These are phyloP conservation scores for Biscutella laevigata DNA, from an alignment of 441 rosid genomes.

Conservation along the genomic window DNA sequence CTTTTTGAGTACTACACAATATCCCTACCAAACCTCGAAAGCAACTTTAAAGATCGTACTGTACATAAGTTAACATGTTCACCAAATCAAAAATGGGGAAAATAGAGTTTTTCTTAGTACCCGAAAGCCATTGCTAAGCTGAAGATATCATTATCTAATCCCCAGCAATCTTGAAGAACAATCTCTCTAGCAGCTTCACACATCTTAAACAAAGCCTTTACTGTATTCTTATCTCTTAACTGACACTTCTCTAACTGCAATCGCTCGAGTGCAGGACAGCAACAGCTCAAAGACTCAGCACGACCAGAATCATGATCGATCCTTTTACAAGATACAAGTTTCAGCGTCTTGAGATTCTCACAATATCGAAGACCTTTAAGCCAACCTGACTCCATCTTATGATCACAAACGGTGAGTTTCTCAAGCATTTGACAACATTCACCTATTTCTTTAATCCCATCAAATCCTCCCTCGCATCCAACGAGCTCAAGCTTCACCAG, in stretches of 20 bases:
- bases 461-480: slow-evolving; percentile 59
- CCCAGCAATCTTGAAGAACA: slow-evolving; percentile 60
- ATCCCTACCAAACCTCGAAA: too few relatives aligned
- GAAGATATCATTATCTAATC: slow-evolving; percentile 54
- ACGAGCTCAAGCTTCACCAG: slow-evolving; percentile 57
- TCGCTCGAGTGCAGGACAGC: slow-evolving; percentile 49
- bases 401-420: slow-evolving; percentile 50
- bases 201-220: slow-evolving; percentile 47
- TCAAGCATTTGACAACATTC: slow-evolving; percentile 66
- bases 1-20: background rate
- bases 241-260: slow-evolving; percentile 62
- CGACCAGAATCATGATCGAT: slow-evolving; percentile 38
- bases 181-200: slow-evolving; percentile 51
- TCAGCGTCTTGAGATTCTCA: slow-evolving; percentile 59
- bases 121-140: slow-evolving; percentile 39
- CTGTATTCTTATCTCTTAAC: slow-evolving; percentile 39
- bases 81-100: background rate
- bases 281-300: slow-evolving; percentile 35
- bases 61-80: background rate
- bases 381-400: slow-evolving; percentile 67
- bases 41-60: slow-evolving; percentile 1
- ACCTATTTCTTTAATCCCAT: slow-evolving; percentile 62
- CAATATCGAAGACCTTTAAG: slow-evolving; percentile 50
- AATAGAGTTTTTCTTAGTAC: slow-evolving; percentile 23
- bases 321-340: slow-evolving; percentile 43